Evolutionary conservation across 164 flowering plant genomes (phyloP).

Genomic region (Liriodendron chinense): DNA sequence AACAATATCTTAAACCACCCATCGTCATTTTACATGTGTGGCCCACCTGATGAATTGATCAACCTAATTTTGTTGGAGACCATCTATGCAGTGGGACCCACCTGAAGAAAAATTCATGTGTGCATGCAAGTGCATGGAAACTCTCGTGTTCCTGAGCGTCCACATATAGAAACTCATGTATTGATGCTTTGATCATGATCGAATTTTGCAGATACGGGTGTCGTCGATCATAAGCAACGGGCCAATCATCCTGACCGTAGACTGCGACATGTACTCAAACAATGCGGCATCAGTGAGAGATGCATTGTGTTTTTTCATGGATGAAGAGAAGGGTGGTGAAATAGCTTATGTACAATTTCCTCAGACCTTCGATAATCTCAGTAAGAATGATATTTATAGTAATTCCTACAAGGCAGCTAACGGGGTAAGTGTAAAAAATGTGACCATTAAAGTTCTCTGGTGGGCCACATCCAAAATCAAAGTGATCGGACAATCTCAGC

Average conservation of each 20-base stretch:
- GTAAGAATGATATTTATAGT: conserved; percentile 54
- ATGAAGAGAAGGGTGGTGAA: conserved; percentile 53
- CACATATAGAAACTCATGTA: too few species aligned
- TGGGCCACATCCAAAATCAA: too few species aligned
- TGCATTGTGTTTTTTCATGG: conserved; percentile 76
- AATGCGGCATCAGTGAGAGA: conserved; percentile 46
- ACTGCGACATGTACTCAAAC: conserved; percentile 86
- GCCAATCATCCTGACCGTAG: conserved; percentile 56
- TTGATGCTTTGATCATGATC: too few species aligned
- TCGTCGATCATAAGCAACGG: conserved; percentile 66
- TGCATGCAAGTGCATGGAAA: too few species aligned
- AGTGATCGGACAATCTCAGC: too few species aligned
- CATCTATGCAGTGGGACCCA: too few species aligned
- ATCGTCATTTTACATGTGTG: too few species aligned
- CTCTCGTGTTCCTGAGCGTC: too few species aligned
- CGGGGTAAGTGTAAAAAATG: not conserved
- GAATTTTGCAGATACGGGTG: conserved; percentile 51
- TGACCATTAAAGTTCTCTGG: not conserved
- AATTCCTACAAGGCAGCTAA: not conserved
- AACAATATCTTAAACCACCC: too few species aligned
- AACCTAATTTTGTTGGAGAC: too few species aligned
- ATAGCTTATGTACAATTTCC: conserved; percentile 70
- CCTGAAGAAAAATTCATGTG: too few species aligned
- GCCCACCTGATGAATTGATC: too few species aligned
- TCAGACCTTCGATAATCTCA: conserved; percentile 49